Evolutionary conservation across 176 grass and related monocot species (phyloP), one percentile per base, ranked within the genome.

Genomic region (Leersia perrieri): DNA sequence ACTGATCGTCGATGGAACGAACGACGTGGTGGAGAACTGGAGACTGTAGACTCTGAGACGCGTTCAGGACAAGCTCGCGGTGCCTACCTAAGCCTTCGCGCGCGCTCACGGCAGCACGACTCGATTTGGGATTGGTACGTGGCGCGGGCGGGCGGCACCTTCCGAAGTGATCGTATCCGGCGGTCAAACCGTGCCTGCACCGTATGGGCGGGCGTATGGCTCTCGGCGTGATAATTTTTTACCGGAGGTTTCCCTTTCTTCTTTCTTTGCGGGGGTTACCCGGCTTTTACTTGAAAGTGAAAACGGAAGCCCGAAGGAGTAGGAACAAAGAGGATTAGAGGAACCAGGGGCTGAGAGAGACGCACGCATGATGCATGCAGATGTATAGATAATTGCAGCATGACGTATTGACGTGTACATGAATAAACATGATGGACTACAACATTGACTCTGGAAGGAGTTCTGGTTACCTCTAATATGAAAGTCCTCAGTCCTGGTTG

Each of bases 21-120:
- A 38, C 18, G 13, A 31, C 69, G 69, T 76, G 5, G 13, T 11
- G 30, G 22, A 2, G 49, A 57, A 2, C 2, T 14, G 2, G 45
- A 60, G 53, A 33, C 7, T 27, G 7, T 5, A 55, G 78, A 40
- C n/a, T 64, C 13, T 55, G 38, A 51, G 85, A 77, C 39, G 72
- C 55, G 68, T 84, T 74, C 80, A 88, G 60, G 57, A 2, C 41
- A 55, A 8, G 26, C 73, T 26, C 12, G 66, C 80, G 30, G 7
- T 64, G 38, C 16, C 51, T 27, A 11, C 3, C 33, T 69, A 49
- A 49, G 15, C 15, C 45, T 49, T 18, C 14, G 45, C 45, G 45
- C 45, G 45, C 15, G 22, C 13, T 27, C 23, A 9, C 60, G 28
- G 64, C 60, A 39, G 33, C 36, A 13, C 16, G 34, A 33, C 20